These are phyloP conservation scores for Pyrenula massariospora DNA, from an alignment of 495 filamentous ascomycete genomes.

Conservation along the genomic window DNA sequence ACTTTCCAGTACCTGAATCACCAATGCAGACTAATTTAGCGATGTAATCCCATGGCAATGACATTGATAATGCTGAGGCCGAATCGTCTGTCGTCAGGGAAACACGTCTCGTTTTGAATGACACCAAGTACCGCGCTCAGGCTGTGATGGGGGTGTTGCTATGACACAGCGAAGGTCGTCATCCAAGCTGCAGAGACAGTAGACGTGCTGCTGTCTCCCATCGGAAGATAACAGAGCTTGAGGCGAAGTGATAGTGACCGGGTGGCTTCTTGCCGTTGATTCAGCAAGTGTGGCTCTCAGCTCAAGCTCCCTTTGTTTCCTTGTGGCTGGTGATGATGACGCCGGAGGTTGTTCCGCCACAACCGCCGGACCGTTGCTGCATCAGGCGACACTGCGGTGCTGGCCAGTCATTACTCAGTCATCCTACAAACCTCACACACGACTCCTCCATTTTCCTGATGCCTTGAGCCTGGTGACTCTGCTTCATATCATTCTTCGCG, in stretches of 20 bases:
- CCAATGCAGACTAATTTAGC: constrained; percentile 97
- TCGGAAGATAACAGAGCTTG: too few relatives aligned
- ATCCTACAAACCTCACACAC: neutral
- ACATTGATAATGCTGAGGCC: constrained; percentile 51
- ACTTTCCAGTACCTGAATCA: constrained; percentile 89
- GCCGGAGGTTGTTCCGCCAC: neutral
- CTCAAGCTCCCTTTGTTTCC: neutral
- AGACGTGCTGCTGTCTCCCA: too few relatives aligned
- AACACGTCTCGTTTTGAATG: too few relatives aligned
- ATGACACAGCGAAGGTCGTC: too few relatives aligned
- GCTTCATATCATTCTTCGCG: neutral
- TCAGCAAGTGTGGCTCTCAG: neutral
- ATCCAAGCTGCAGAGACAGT: neutral
- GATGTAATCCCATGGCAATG: constrained; percentile 91
- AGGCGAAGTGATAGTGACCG: too few relatives aligned
- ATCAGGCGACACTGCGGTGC: neutral
- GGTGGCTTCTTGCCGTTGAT: too few relatives aligned
- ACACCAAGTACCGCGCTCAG: too few relatives aligned
- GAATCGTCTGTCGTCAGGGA: too few relatives aligned
- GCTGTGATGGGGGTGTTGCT: too few relatives aligned
- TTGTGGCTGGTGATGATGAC: neutral
- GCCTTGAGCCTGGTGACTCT: neutral
- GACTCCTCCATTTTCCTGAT: neutral
- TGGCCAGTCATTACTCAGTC: neutral
- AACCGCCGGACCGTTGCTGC: neutral